Conservation (phyloP, 2,329 filamentous ascomycete species). For the Cladosporium sp. region DNA sequence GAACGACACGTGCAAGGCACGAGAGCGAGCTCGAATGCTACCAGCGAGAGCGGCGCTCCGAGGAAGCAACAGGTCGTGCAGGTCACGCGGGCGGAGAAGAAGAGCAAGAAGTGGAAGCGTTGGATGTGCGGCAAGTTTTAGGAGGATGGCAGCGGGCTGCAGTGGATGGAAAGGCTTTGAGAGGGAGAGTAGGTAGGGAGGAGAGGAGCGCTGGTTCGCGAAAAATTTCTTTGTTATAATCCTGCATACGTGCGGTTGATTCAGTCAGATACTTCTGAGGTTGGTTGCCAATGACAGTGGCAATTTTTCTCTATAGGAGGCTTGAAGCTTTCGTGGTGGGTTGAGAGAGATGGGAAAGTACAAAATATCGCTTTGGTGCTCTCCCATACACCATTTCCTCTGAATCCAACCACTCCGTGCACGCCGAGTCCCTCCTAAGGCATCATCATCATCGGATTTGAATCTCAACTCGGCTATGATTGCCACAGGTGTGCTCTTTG, state of each 20-base stretch:
- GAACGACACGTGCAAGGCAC: not conserved
- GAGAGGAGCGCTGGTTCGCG: not conserved
- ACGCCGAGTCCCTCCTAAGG: no score
- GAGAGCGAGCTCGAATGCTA: slow-evolving; percentile 13
- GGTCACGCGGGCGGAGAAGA: slow-evolving; percentile 4
- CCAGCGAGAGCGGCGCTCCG: not conserved
- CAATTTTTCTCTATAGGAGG: not conserved
- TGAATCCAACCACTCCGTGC: no score
- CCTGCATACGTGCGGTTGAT: not conserved
- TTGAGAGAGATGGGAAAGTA: not conserved
- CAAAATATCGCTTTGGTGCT: not conserved
- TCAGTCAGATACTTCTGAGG: not conserved
- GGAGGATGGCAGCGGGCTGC: not conserved
- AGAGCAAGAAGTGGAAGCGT: slow-evolving; percentile 12
- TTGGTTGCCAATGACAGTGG: not conserved
- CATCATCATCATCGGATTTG: no score
- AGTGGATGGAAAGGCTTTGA: not conserved
- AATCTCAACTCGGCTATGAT: no score
- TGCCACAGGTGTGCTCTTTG: no score
- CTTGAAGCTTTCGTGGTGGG: not conserved
- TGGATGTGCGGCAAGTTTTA: slow-evolving; percentile 18
- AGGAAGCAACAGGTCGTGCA: slow-evolving; percentile 4
- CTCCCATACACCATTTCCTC: not conserved
- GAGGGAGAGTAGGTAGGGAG: not conserved
- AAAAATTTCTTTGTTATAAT: not conserved